A percentile compares a stretch with the other conserved stretches of the same genome.
Evolutionary conservation across 2,329 filamentous ascomycete genomes (phyloP).

Genomic region (Colletotrichum salicis): DNA sequence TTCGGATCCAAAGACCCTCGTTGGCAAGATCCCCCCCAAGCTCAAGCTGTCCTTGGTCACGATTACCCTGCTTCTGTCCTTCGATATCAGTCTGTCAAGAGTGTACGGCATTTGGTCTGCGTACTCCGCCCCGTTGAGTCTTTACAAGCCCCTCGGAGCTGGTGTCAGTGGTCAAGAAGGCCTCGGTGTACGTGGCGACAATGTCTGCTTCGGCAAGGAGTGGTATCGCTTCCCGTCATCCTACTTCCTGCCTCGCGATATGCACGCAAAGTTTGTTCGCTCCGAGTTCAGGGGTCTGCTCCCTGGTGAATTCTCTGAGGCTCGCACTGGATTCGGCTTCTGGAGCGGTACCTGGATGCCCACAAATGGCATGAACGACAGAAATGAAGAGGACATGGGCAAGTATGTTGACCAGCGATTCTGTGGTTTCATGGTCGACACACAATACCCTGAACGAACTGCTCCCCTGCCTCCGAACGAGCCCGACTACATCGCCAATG

Average conservation of each 20-base stretch:
- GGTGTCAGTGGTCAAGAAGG: constrained; percentile 54
- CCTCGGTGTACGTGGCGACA: constrained; percentile 70
- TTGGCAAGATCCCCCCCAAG: constrained; percentile 77
- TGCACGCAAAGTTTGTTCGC: constrained; percentile 88
- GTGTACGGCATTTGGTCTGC: constrained; percentile 81
- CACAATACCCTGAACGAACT: constrained; percentile 74
- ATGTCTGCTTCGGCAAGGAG: constrained; percentile 91
- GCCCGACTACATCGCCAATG: constrained; percentile 81
- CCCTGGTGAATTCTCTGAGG: constrained; percentile 89
- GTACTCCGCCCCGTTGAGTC: constrained; percentile 81
- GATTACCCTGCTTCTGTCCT: constrained; percentile 69
- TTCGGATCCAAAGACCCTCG: constrained; percentile 71
- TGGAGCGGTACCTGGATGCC: constrained; percentile 87
- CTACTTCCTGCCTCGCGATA: constrained; percentile 85
- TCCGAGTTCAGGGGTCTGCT: constrained; percentile 90
- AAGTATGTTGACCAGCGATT: constrained; percentile 85
- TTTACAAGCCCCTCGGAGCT: constrained; percentile 76
- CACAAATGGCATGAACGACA: constrained; percentile 89
- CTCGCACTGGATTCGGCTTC: constrained; percentile 73
- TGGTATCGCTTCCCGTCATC: constrained; percentile 98
- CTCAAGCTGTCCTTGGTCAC: constrained; percentile 76
- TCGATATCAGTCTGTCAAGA: constrained; percentile 76
- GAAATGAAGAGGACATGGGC: constrained; percentile 83
- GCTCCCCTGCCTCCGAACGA: constrained; percentile 71
- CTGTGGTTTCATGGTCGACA: constrained; percentile 90